Conservation (phyloP, 2,329 filamentous ascomycete species). For the Pseudogymnoascus sp. region DNA sequence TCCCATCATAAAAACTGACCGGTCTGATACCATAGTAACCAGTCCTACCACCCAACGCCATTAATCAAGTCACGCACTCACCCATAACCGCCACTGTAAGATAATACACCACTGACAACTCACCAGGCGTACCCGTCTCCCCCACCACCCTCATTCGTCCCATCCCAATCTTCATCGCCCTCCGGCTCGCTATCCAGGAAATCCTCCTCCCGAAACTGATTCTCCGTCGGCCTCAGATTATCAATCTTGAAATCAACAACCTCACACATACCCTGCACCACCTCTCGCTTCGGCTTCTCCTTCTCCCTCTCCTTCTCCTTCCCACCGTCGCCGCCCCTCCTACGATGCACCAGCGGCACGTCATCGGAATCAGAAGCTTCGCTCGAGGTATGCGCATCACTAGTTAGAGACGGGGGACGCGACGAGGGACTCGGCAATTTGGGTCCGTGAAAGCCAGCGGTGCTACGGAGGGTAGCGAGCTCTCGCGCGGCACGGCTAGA, state of each 20-base stretch:
- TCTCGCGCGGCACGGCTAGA: slow-evolving; percentile 20
- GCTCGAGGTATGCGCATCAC: background rate
- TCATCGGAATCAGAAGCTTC: slow-evolving; percentile 15
- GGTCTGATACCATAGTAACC: background rate
- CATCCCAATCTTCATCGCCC: slow-evolving; percentile 45
- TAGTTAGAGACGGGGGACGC: background rate
- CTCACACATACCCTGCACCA: slow-evolving; percentile 60
- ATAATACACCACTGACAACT: slow-evolving; percentile 5
- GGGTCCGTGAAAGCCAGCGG: slow-evolving; percentile 22
- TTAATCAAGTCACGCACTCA: background rate
- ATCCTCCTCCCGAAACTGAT: slow-evolving; percentile 61
- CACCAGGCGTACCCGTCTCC: slow-evolving; percentile 12
- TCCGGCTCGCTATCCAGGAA: slow-evolving; percentile 54
- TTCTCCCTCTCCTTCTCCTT: slow-evolving; percentile 27
- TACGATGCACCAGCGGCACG: slow-evolving; percentile 9
- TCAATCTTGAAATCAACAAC: slow-evolving; percentile 65
- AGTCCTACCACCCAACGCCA: background rate
- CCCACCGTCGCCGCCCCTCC: slow-evolving; percentile 16
- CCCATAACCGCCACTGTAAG: background rate
- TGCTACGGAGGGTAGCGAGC: slow-evolving; percentile 21
- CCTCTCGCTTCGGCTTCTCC: slow-evolving; percentile 27
- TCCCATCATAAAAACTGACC: background rate
- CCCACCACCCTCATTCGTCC: slow-evolving; percentile 9
- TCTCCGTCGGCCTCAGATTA: slow-evolving; percentile 63
- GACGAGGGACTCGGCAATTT: background rate